Conservation (phyloP, 768 basidiomycete genomes). For the Psilocybe sp. region DNA sequence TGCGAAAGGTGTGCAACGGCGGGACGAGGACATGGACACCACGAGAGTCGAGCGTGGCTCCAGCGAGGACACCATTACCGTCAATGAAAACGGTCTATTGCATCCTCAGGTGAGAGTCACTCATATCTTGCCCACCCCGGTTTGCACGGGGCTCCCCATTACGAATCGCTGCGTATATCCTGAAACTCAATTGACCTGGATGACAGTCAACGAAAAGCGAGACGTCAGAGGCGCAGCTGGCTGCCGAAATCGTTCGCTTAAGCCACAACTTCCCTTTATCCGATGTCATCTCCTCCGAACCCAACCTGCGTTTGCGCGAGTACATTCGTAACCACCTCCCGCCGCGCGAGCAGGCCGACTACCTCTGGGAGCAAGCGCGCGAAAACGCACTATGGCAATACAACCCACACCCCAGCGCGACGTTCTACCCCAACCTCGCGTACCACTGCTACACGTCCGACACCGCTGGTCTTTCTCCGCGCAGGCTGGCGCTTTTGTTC, state of each 20-base stretch:
- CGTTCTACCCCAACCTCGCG: constrained; percentile 62
- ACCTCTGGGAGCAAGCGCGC: constrained; percentile 61
- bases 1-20: constrained; percentile 3
- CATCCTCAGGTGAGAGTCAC: constrained; percentile 13
- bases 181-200: not conserved
- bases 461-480: constrained; percentile 51
- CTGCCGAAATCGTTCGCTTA: constrained; percentile 44
- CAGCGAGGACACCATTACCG: constrained; percentile 28
- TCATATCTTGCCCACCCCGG: constrained; percentile 4
- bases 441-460: constrained; percentile 62
- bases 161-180: no score
- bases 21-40: constrained; percentile 16
- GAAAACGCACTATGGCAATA: constrained; percentile 72
- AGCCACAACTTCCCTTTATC: constrained; percentile 57
- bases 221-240: constrained; percentile 25
- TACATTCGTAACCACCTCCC: constrained; percentile 59
- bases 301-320: constrained; percentile 51
- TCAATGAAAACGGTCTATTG: constrained; percentile 14
- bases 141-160: not conserved
- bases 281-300: constrained; percentile 43
- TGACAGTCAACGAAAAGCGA: constrained; percentile 17
- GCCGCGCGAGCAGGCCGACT: constrained; percentile 50
- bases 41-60: constrained; percentile 21
- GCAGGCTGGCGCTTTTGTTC: constrained; percentile 61
- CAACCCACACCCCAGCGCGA: constrained; percentile 63